phyloP scores from a whole-genome alignment of 257 asterid genomes.

The Penstemon davidsonii region DNA sequence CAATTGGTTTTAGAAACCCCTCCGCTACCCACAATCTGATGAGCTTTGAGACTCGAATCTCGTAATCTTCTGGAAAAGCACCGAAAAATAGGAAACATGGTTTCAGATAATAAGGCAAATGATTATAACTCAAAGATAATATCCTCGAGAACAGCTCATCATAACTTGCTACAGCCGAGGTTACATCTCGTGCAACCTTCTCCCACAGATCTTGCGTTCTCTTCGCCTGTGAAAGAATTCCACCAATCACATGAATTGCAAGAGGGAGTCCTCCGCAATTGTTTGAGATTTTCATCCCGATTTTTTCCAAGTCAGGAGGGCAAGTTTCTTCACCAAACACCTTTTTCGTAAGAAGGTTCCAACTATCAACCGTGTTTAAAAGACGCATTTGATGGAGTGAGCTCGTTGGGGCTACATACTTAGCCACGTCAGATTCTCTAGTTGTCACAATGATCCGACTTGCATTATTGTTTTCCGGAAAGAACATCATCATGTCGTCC shows the following conservation, averaged over 20 bases:
- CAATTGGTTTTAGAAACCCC: not conserved
- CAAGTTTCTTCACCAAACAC: not conserved
- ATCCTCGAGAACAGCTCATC: not conserved
- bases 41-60: not conserved
- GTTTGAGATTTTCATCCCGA: not conserved
- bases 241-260: not conserved
- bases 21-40: conserved; percentile 5
- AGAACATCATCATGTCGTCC: too few species aligned
- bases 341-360: not conserved
- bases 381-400: not conserved
- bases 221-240: not conserved
- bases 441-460: not conserved
- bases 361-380: not conserved
- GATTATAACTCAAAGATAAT: not conserved
- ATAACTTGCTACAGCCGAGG: not conserved
- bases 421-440: not conserved
- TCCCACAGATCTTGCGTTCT: not conserved
- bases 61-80: not conserved
- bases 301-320: not conserved
- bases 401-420: not conserved
- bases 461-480: not conserved
- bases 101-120: conserved; percentile 1
- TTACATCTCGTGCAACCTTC: not conserved
- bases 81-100: not conserved
- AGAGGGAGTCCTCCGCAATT: not conserved